Percentiles rank a stretch among this genome's conserved stretches.
phyloP scores from a whole-genome alignment of 768 basidiomycete species.

The Cystofilobasidium macerans region DNA sequence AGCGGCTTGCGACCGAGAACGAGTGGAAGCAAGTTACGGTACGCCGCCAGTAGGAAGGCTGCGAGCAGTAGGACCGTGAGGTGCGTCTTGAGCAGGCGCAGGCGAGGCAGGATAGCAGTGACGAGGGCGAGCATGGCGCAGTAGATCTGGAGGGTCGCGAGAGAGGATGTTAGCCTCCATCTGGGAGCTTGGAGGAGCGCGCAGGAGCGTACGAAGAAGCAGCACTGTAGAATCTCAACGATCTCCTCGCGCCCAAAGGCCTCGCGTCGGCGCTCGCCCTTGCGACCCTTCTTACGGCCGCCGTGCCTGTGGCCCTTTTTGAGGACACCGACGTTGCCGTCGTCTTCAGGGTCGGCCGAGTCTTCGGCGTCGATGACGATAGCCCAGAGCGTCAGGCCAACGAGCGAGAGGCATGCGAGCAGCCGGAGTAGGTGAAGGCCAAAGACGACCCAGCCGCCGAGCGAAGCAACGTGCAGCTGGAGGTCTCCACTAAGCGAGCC shows the following conservation, averaged over 20 bases:
- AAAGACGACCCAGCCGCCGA: slow-evolving; percentile 4
- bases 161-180: not conserved
- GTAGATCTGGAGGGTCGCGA: slow-evolving; percentile 5
- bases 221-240: slow-evolving; percentile 20
- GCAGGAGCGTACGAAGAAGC: slow-evolving; percentile 13
- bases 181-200: not conserved
- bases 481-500: slow-evolving; percentile 9
- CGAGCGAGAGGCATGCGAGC: not conserved
- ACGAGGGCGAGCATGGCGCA: slow-evolving; percentile 8
- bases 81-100: slow-evolving; percentile 10
- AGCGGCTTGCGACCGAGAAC: not conserved
- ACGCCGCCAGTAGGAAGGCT: slow-evolving; percentile 12
- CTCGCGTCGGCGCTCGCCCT: slow-evolving; percentile 3
- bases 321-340: not conserved
- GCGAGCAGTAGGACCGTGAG: slow-evolving; percentile 5
- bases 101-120: not conserved
- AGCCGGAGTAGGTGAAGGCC: slow-evolving; percentile 8
- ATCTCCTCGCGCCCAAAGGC: slow-evolving; percentile 22
- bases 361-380: slow-evolving; percentile 20
- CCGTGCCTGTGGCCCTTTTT: slow-evolving; percentile 13
- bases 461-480: not conserved
- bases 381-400: slow-evolving; percentile 13
- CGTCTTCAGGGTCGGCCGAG: not conserved
- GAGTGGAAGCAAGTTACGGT: slow-evolving; percentile 15
- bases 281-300: not conserved